Conservation (phyloP, 306 rosid species). For the Fagus crenata region DNA sequence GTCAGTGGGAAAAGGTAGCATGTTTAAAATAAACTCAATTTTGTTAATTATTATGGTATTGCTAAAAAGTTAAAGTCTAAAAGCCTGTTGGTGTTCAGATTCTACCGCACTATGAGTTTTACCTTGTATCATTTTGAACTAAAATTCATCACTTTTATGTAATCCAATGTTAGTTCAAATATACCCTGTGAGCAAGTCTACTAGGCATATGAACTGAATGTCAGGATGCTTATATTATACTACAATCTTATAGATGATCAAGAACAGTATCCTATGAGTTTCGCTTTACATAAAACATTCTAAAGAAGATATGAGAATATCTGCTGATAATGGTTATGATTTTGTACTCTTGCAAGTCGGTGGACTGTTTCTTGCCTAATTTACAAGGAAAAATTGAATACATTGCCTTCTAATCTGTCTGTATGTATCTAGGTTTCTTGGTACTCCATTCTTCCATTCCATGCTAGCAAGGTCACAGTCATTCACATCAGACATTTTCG, state of each 20-base stretch:
- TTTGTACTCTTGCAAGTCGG: neutral
- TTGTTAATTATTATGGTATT: neutral
- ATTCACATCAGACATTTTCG: slow-evolving; percentile 61
- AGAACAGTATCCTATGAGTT: neutral
- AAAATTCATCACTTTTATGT: neutral
- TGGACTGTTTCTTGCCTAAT: neutral
- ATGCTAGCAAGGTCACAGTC: slow-evolving; percentile 67
- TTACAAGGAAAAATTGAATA: slow-evolving; percentile 8
- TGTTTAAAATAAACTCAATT: neutral
- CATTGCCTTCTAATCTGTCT: slow-evolving; percentile 30
- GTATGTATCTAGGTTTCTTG: slow-evolving; percentile 70
- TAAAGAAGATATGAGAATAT: neutral
- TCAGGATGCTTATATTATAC: neutral
- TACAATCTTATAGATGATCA: slow-evolving; percentile 4
- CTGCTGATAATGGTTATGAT: slow-evolving; percentile 5
- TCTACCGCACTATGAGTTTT: neutral
- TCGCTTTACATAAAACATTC: slow-evolving; percentile 5
- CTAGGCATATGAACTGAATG: no score
- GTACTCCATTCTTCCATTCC: slow-evolving; percentile 90
- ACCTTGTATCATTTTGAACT: neutral
- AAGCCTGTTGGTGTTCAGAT: neutral
- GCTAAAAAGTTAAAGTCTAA: neutral
- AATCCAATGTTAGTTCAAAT: neutral
- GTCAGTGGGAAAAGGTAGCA: neutral
- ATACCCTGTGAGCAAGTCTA: no score